Conservation (phyloP, 1,284 basidiomycete species). For the Ceratorhiza oryzae-sativae region DNA sequence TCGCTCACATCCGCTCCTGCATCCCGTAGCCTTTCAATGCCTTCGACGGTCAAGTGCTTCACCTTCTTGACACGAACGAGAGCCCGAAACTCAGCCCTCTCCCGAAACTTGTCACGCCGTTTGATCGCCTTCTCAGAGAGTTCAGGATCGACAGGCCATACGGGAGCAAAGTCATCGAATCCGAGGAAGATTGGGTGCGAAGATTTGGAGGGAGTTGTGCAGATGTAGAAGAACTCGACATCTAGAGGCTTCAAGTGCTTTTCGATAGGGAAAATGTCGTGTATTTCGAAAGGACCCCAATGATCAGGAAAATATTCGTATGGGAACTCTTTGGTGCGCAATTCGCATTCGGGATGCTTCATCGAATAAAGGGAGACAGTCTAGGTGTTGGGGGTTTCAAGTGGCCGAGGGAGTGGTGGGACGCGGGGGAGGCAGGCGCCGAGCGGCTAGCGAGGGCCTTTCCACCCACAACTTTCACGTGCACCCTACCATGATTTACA, state of each 20-base stretch:
- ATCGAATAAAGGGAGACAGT: neutral
- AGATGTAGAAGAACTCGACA: constrained; percentile 17
- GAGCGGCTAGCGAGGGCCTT: no score
- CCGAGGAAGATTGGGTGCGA: neutral
- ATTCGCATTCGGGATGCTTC: neutral
- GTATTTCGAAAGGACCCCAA: constrained; percentile 27
- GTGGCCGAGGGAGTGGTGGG: no score
- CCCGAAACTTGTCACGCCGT: constrained; percentile 19
- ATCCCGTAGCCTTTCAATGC: constrained; percentile 3
- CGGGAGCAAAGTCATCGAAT: constrained; percentile 30
- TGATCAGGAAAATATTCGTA: constrained; percentile 21
- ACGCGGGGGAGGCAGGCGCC: no score
- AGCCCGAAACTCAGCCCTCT: constrained; percentile 19
- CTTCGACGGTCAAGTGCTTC: constrained; percentile 5
- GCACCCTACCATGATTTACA: no score
- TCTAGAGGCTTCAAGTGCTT: neutral
- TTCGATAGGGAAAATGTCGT: constrained; percentile 3
- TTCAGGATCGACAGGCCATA: constrained; percentile 9
- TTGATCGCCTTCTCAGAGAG: neutral
- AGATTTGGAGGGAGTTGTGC: neutral
- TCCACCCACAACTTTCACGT: no score
- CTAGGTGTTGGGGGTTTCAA: no score
- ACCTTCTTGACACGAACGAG: constrained; percentile 8
- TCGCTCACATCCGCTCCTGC: constrained; percentile 34
- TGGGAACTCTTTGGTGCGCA: constrained; percentile 13